A percentile compares a stretch with the other conserved stretches of the same genome.
phyloP scores from a whole-genome alignment of 2,329 filamentous ascomycete genomes.

The Colletotrichum endophyticum region DNA sequence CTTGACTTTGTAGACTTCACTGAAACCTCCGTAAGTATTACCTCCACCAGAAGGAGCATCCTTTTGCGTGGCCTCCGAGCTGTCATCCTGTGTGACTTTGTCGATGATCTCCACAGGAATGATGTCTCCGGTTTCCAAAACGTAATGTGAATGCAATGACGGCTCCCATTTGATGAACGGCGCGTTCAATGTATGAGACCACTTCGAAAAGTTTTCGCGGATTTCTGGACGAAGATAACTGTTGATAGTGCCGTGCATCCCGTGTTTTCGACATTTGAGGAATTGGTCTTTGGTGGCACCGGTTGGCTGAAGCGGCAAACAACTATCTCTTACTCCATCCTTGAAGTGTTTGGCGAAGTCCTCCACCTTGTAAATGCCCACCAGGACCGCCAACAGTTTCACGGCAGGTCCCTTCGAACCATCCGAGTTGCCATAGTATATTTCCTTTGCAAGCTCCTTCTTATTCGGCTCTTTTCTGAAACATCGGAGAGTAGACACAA shows the following conservation, averaged over 20 bases:
- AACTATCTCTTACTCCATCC: neutral
- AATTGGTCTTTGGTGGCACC: neutral
- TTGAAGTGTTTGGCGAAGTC: neutral
- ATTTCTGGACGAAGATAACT: neutral
- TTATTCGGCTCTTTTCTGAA: neutral
- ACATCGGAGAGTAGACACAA: neutral
- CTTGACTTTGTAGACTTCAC: constrained; percentile 4
- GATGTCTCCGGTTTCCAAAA: neutral
- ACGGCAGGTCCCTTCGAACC: neutral
- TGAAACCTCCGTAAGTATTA: neutral
- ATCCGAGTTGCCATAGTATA: neutral
- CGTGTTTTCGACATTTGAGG: neutral
- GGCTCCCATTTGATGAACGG: neutral
- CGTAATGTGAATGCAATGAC: neutral
- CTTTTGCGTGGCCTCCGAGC: neutral
- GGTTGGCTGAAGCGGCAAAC: neutral
- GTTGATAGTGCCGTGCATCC: neutral
- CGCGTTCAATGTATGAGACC: neutral
- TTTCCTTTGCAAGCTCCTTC: neutral
- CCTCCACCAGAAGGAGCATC: neutral
- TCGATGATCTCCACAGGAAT: neutral
- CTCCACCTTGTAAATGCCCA: neutral
- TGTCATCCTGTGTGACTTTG: neutral
- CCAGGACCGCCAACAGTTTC: neutral
- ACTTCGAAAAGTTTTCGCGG: neutral